Base-by-base conservation (phyloP, 805 yeast species). In the Nakazawaea sp. region DNA sequence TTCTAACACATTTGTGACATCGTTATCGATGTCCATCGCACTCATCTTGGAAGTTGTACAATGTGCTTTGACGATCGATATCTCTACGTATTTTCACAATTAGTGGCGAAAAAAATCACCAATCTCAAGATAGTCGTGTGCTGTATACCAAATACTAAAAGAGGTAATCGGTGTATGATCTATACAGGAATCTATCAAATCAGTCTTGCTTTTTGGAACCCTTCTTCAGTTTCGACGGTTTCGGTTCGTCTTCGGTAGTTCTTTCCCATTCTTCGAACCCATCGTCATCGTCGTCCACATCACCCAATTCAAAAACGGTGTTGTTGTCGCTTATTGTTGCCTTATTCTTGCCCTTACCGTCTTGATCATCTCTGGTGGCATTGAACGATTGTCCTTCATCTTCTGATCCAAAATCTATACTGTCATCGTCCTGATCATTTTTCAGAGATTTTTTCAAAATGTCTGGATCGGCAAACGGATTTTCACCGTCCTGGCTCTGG, bases 1-100 rank as follows among this genome's bases (percentile, higher is more conserved):
- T 18, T 75, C 71, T 47, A 81, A 65, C 5, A 75, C 61, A 12
- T 66, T 62, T 12, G 70, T 62, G n/a, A 67, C 60, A 44, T 70
- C 75, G 18, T 31, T 32, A 20, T 54, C 55, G 43, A 54, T 18
- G 16, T 36, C 27, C 37, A 39, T 39, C 8, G n/a, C 28, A 26
- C 28, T 26, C 16, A 13, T 26, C 28, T 26, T 26, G 7, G 24
- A 21, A 7, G n/a, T n/a, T n/a, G n/a, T n/a, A n/a, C n/a, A n/a
- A n/a, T n/a, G n/a, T n/a, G n/a, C n/a, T n/a, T n/a, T n/a, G n/a
- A n/a, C n/a, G n/a, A n/a, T 28, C 36, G 42, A 51, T 12, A 69
- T 76, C 44, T 68, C 67, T 25, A 66, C 39, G 2, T 45, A 21
- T 42, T 60, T 61, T 31, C 34, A n/a, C 21, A 30, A 21, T 10